phyloP scores from a whole-genome alignment of 306 rosid genomes.

The Lupinus albus region DNA sequence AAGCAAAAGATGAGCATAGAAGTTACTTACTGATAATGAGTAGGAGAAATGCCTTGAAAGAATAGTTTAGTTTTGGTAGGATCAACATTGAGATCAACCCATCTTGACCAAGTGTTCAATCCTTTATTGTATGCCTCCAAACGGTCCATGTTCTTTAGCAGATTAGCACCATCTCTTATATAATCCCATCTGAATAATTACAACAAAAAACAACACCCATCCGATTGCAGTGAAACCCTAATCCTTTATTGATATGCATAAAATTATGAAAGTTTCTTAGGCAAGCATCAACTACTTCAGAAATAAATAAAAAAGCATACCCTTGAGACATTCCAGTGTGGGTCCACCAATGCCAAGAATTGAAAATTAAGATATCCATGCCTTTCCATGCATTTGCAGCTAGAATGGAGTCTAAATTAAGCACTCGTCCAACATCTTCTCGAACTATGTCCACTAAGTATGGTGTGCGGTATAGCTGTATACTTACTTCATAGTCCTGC shows the following conservation, averaged over 20 bases:
- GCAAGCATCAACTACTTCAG: not conserved
- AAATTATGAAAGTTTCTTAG: not conserved
- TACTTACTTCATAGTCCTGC: conserved; percentile 77
- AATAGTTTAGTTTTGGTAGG: conserved; percentile 72
- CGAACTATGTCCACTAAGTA: conserved; percentile 77
- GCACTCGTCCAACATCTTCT: conserved; percentile 68
- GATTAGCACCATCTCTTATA: conserved; percentile 62
- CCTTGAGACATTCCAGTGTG: conserved; percentile 78
- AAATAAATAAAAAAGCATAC: conserved; percentile 54
- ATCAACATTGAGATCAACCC: conserved; percentile 87
- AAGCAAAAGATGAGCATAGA: not conserved
- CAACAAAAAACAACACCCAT: conserved; percentile 1
- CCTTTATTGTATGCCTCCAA: conserved; percentile 73
- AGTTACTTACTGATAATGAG: conserved; percentile 81
- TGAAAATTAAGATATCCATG: conserved; percentile 84
- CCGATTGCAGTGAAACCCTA: not conserved
- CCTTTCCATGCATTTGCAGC: conserved; percentile 80
- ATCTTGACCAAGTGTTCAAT: conserved; percentile 79
- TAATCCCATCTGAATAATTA: conserved; percentile 73
- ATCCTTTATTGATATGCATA: too few relatives aligned
- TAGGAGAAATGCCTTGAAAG: conserved; percentile 97
- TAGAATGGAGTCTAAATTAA: conserved; percentile 66
- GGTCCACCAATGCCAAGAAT: conserved; percentile 99
- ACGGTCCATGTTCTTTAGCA: conserved; percentile 77
- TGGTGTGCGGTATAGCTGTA: conserved; percentile 72